These are phyloP conservation scores for Halenospora varia DNA, from an alignment of 495 filamentous ascomycete species.

Conservation along the genomic window DNA sequence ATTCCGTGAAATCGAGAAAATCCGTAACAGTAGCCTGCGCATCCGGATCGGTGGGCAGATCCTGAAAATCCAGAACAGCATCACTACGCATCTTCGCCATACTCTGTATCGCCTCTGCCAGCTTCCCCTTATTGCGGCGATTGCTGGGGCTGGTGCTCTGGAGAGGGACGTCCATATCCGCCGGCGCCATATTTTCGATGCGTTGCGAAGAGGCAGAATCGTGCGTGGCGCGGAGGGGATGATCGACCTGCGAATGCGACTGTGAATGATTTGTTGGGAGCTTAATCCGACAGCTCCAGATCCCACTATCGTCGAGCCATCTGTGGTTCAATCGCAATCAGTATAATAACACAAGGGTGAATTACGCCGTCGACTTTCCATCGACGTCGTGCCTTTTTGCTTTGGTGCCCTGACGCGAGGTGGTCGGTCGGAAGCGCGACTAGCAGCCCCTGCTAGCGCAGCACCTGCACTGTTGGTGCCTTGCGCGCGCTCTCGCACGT, in stretches of 20 bases:
- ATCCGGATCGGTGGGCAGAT: constrained; percentile 65
- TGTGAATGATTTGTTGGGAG: constrained; percentile 10
- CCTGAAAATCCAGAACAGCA: constrained; percentile 20
- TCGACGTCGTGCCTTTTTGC: neutral
- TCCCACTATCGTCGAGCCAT: constrained; percentile 23
- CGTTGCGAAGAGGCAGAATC: neutral
- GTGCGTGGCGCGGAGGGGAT: too few relatives aligned
- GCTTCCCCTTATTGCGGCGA: constrained; percentile 24
- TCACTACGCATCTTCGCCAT: constrained; percentile 20
- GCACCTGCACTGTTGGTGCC: neutral
- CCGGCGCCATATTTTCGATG: constrained; percentile 6
- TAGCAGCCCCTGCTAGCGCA: too few relatives aligned
- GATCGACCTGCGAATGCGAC: neutral
- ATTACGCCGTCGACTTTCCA: neutral
- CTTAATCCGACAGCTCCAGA: constrained; percentile 26
- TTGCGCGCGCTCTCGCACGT: neutral
- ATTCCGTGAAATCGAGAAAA: constrained; percentile 95
- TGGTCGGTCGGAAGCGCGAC: too few relatives aligned
- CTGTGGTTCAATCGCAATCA: neutral
- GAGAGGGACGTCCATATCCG: constrained; percentile 14
- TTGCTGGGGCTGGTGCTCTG: constrained; percentile 19
- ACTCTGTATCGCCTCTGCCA: constrained; percentile 23
- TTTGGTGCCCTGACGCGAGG: neutral
- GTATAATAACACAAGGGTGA: neutral
- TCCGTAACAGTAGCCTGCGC: constrained; percentile 92